Base-by-base conservation (phyloP, 352 stramenopile species). In the Pythium brachiatum region DNA sequence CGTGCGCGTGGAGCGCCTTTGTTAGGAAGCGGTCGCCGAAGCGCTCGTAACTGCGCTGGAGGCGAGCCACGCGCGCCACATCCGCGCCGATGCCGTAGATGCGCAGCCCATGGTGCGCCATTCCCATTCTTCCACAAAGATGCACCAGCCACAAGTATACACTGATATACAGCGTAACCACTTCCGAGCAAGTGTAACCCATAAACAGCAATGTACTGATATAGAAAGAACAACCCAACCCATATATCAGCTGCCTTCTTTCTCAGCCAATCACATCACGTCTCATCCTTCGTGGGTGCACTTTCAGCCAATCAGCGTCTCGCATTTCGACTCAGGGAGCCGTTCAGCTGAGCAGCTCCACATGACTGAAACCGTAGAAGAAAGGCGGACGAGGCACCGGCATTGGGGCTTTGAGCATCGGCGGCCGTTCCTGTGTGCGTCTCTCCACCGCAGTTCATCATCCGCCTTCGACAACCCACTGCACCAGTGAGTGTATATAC, bases 51-150 rank as follows among this genome's bases (percentile, higher is more conserved):
- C 59, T 83, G 31, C 63, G 68, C 32, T 76, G 62, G 32, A 95
- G 74, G 61, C 86, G 82, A 54, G 78, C 70, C 27, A 87, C 66
- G 21, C 76, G 66, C 60, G 81, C 82, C 9, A 95, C 61, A 47
- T 95, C 86, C n/a, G 86, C 81, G 48, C 86, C 86, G 32, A 95
- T 62, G 46, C 86, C 86, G 53, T 76, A 88, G 31, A 92, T 70
- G 0, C 53, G 70, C 46, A 53, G 64, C 8, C n/a, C 64, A 73
- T 68, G 29, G 13, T 27, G 23, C 41, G 23, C 31, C 44, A 46
- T 48, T 47, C 21, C 39, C 20, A 26, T 25, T 47, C 16, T 18
- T 20, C 13, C 32, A 38, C 32, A 38, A 38, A 7, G 13, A 12
- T 38, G 32, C n/a, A n/a, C n/a, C n/a, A n/a, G n/a, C n/a, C n/a